phyloP scores from a whole-genome alignment of 331 rosid species.

The Spiraea crenata region DNA sequence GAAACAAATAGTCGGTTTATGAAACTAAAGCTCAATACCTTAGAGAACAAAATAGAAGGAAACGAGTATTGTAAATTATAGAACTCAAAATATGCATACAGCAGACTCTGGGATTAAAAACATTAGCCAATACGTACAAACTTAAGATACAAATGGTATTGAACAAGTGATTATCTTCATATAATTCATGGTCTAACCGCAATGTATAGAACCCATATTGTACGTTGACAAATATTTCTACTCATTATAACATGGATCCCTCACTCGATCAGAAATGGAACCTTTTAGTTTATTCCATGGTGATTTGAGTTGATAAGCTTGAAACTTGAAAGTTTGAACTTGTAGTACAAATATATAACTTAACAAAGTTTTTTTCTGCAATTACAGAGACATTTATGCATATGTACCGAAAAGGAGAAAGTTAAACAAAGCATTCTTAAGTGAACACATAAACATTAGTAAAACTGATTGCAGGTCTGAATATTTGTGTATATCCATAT shows the following conservation, averaged over 20 bases:
- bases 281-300: not conserved
- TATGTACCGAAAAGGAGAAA: not conserved
- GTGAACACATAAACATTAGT: not conserved
- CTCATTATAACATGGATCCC: not conserved
- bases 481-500: not conserved
- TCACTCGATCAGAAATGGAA: not conserved
- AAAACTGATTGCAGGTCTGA: not conserved
- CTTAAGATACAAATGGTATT: not conserved
- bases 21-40: slow-evolving; percentile 3
- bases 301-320: not conserved
- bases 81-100: not conserved
- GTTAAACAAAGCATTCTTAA: not conserved
- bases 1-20: not conserved
- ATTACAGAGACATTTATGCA: not conserved
- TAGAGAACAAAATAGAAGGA: not conserved
- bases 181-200: not conserved
- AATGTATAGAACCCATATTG: not conserved
- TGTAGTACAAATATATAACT: not conserved
- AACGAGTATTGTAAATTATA: not conserved
- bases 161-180: too few species aligned
- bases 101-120: not conserved
- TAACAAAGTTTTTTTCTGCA: not conserved
- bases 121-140: not conserved
- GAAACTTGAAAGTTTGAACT: not conserved
- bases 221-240: not conserved